Conservation (phyloP, 2,329 filamentous ascomycete species). For the Aspergillus sp. region DNA sequence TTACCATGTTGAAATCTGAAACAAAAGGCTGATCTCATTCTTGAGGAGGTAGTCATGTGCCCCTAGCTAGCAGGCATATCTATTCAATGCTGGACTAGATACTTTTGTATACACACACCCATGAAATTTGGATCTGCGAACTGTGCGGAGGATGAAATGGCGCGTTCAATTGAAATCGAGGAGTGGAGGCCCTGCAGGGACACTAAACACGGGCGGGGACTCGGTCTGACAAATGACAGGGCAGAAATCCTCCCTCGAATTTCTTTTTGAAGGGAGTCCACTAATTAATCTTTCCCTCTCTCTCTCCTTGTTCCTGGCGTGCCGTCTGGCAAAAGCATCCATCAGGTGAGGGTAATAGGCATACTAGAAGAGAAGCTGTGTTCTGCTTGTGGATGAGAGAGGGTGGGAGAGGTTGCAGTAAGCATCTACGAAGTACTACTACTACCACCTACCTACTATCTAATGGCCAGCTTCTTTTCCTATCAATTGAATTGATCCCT, state of each 20-base stretch:
- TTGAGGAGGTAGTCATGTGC: background rate
- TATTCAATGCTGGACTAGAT: background rate
- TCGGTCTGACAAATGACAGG: background rate
- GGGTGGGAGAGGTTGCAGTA: background rate
- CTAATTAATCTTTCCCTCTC: conserved; percentile 10
- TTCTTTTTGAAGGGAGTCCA: conserved; percentile 5
- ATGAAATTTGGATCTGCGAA: conserved; percentile 33
- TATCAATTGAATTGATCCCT: background rate
- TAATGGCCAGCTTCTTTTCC: background rate
- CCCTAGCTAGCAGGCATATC: background rate
- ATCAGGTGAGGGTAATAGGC: background rate
- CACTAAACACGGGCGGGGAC: conserved; percentile 10
- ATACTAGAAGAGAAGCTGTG: background rate
- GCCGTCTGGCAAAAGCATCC: background rate
- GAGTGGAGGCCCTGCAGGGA: conserved; percentile 12
- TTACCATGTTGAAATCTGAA: background rate
- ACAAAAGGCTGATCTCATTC: background rate
- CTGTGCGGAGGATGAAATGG: conserved; percentile 20
- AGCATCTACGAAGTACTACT: no score
- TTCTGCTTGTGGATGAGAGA: background rate
- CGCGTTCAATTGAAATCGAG: conserved; percentile 7
- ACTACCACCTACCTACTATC: no score
- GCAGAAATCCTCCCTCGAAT: background rate
- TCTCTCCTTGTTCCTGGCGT: background rate
- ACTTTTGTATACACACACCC: background rate